These are phyloP conservation scores for Herpetomonas samuelpessoai DNA, from an alignment of 208 protist genomes.

Conservation along the genomic window DNA sequence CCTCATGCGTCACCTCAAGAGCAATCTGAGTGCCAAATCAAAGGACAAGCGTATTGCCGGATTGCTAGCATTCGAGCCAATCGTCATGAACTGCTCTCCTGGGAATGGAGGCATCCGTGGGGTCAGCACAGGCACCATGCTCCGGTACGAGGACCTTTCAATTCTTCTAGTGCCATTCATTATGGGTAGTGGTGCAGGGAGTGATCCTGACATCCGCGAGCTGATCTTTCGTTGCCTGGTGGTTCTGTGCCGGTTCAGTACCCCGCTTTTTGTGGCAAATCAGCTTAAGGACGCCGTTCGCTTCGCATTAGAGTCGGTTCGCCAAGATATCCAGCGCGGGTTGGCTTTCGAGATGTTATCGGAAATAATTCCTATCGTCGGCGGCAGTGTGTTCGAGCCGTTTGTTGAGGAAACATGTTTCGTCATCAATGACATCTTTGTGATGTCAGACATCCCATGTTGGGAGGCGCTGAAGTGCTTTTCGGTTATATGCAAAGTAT, in stretches of 20 bases:
- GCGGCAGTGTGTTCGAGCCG: conserved; percentile 46
- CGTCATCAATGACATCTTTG: conserved; percentile 41
- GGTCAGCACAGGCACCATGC: conserved; percentile 26
- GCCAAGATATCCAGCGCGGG: conserved; percentile 38
- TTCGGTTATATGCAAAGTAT: conserved; percentile 39
- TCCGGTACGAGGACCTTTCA: conserved; percentile 73
- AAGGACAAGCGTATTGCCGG: conserved; percentile 65
- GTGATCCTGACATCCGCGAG: conserved; percentile 30
- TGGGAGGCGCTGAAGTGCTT: conserved; percentile 72
- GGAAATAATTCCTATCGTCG: conserved; percentile 74
- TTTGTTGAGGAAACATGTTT: conserved; percentile 69
- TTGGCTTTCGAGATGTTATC: conserved; percentile 76
- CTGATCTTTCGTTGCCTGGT: conserved; percentile 70
- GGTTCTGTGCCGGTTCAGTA: conserved; percentile 73
- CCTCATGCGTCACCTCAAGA: conserved; percentile 63
- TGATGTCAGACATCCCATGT: conserved; percentile 53
- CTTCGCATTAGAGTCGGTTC: conserved; percentile 65
- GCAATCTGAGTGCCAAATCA: conserved; percentile 53
- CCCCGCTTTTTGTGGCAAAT: conserved; percentile 60
- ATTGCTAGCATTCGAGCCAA: conserved; percentile 81
- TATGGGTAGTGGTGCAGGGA: conserved; percentile 31
- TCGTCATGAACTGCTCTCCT: conserved; percentile 55
- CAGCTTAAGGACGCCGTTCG: conserved; percentile 75
- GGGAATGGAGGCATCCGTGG: no score
- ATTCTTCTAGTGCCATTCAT: conserved; percentile 75